A percentile compares a stretch with the other conserved stretches of the same genome.
These are phyloP conservation scores for Furcasterigmium furcatum DNA, from an alignment of 2,329 filamentous ascomycete species.

Conservation along the genomic window DNA sequence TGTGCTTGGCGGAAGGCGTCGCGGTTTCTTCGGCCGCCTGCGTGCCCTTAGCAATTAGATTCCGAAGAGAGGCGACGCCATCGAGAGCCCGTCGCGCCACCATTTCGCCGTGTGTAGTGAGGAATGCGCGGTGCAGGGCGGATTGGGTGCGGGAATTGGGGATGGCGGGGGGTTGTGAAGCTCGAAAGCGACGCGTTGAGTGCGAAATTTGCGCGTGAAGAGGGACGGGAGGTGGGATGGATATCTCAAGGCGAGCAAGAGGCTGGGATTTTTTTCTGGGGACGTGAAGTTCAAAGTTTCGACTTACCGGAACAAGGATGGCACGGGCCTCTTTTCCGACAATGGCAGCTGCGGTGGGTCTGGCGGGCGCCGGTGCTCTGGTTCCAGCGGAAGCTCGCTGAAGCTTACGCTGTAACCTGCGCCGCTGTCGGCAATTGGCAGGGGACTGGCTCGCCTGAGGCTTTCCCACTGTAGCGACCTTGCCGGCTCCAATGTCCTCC, in stretches of 20 bases:
- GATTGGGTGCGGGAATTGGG: not conserved
- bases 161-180: no score
- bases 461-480: no score
- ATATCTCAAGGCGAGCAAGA: not conserved
- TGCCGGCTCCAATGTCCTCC: no score
- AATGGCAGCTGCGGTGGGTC: not conserved
- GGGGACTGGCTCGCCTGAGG: no score
- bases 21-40: not conserved
- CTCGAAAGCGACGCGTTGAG: not conserved
- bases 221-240: not conserved
- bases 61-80: constrained; percentile 10
- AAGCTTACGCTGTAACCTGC: no score
- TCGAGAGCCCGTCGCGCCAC: constrained; percentile 9
- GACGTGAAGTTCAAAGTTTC: not conserved
- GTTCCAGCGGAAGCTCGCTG: no score
- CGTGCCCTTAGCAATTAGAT: constrained; percentile 7
- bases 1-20: constrained; percentile 11
- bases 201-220: not conserved
- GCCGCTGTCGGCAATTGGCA: no score
- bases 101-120: not conserved
- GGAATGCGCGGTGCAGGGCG: no score
- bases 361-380: not conserved
- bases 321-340: not conserved
- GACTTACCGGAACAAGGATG: not conserved
- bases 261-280: not conserved